Conservation (phyloP, 257 asterid genomes). For the Fraxinus quadrangulata region DNA sequence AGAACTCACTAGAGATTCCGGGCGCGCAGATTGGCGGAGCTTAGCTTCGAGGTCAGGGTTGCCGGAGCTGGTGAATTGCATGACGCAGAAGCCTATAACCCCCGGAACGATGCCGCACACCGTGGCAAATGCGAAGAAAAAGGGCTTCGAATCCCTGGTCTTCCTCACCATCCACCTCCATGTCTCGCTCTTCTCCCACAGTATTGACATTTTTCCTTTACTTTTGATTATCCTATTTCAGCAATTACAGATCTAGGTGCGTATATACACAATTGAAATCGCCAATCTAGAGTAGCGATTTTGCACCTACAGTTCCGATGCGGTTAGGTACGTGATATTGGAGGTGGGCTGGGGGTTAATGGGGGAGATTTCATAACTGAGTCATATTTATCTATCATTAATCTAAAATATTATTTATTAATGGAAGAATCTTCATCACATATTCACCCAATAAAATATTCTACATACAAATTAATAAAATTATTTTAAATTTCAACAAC, state of each 20-base stretch:
- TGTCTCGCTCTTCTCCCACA: slow-evolving; percentile 70
- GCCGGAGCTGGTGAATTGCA: slow-evolving; percentile 66
- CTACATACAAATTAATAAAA: too few species aligned
- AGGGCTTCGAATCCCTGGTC: slow-evolving; percentile 84
- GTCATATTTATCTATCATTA: too few species aligned
- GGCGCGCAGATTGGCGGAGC: slow-evolving; percentile 80
- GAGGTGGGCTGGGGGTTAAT: neutral
- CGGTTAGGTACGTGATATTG: neutral
- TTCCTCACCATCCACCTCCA: slow-evolving; percentile 88
- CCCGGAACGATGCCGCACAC: slow-evolving; percentile 95
- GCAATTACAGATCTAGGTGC: neutral
- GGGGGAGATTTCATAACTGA: too few species aligned
- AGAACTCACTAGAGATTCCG: slow-evolving; percentile 60
- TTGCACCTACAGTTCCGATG: neutral
- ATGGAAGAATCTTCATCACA: too few species aligned
- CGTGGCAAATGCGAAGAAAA: slow-evolving; percentile 83
- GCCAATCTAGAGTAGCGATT: too few species aligned
- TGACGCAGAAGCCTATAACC: slow-evolving; percentile 70
- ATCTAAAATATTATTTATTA: too few species aligned
- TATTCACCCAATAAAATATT: too few species aligned
- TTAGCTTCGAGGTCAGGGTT: slow-evolving; percentile 80
- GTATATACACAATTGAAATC: neutral
- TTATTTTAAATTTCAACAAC: too few species aligned
- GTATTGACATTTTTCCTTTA: slow-evolving; percentile 42
- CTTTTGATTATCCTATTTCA: neutral